Evolutionary conservation across 495 filamentous ascomycete species (phyloP).

Genomic region (Aspergillus hancockii): DNA sequence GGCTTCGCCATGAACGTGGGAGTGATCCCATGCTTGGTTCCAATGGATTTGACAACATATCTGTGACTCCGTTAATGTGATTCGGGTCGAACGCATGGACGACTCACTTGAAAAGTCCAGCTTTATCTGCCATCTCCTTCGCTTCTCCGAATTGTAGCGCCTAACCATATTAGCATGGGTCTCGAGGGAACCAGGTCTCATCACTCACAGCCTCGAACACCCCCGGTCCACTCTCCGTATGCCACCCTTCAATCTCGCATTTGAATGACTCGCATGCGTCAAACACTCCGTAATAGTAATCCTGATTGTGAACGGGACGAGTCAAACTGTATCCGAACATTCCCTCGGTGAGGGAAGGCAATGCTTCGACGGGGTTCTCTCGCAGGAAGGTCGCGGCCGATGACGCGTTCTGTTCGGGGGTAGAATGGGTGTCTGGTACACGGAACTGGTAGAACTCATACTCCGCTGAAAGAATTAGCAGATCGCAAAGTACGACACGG

Average conservation of each 20-base stretch:
- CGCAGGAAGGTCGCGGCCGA: constrained; percentile 73
- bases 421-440: constrained; percentile 53
- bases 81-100: neutral
- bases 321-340: constrained; percentile 99
- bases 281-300: constrained; percentile 91
- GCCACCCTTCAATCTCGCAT: constrained; percentile 92
- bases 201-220: constrained; percentile 86
- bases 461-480: constrained; percentile 62
- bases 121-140: constrained; percentile 84
- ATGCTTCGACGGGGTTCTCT: constrained; percentile 66
- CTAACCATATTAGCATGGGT: constrained; percentile 30
- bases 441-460: constrained; percentile 98
- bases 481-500: neutral
- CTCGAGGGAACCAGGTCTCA: neutral
- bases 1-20: constrained; percentile 99
- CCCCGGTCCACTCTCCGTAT: constrained; percentile 93
- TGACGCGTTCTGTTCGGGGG: constrained; percentile 61
- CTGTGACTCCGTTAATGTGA: constrained; percentile 30
- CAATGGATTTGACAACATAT: constrained; percentile 84
- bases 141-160: constrained; percentile 85
- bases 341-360: constrained; percentile 84
- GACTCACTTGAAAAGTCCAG: constrained; percentile 84
- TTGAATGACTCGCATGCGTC: constrained; percentile 78
- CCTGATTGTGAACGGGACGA: constrained; percentile 88
- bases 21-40: constrained; percentile 83